Evolutionary conservation across 2,329 filamentous ascomycete species (phyloP), one percentile per base, ranked within the genome.

Genomic region (Zymoseptoria pseudotritici): DNA sequence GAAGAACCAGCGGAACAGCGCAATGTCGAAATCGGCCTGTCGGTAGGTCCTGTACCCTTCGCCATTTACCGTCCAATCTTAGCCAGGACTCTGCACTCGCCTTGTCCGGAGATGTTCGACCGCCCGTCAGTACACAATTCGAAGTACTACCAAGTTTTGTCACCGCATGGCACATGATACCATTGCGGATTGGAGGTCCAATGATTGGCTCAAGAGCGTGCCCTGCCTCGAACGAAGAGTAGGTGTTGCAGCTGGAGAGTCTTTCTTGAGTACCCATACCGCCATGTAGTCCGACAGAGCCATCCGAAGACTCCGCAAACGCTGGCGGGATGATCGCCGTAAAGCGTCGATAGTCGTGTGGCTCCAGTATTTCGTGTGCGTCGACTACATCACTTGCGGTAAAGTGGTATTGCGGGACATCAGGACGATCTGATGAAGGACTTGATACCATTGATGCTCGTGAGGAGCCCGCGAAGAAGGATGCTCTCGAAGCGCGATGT

Each of bases 71-170:
- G 55, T 81, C 81, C 56, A 82, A 79, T 63, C 87, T 84, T 1
- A 91, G 66, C 90, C 90, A 97, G 66, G 88, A 91, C 72, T 94
- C 89, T 42, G 78, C 78, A 50, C 90, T 77, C 1, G 85, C 85
- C 29, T 80, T 81, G 11, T 85, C 80, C 4, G 92, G 91, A 7
- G 90, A 93, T n/a, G 82, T 80, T 61, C 92, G 83, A 4, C 93
- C 93, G 22, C 93, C 92, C 29, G 84, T 81, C 53, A 96, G 77
- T 10, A 97, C 74, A 61, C 81, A 81, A 17, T 83, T 82, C 21
- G 75, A 73, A 5, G 66, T 70, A 36, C 79, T 75, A 1, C 80
- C 81, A 4, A 95, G 71, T 54, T 84, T 79, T 20, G 88, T 92
- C 20, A 91, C 78, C 0, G 89, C 88, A 72, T 94, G 90, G 66